A percentile compares a stretch with the other conserved stretches of the same genome.
Evolutionary conservation across 78 protist genomes (phyloP).

Genomic region (Cavenderia fasciculata): DNA sequence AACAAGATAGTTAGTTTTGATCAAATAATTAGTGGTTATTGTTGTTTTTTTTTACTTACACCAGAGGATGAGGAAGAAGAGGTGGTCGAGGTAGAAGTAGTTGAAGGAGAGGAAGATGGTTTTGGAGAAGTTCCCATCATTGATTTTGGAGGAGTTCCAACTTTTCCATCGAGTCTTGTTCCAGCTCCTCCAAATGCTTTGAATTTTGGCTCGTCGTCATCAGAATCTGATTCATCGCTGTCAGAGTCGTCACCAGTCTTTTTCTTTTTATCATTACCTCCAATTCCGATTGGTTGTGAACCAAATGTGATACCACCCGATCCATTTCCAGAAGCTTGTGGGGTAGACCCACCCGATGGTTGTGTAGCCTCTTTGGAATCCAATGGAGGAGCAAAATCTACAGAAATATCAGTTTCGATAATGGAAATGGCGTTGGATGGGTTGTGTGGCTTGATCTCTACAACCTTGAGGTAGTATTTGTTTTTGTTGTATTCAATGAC

Average conservation of each 20-base stretch:
- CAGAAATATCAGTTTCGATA: constrained; percentile 91
- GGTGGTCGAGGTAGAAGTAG: neutral
- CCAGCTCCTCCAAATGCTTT: constrained; percentile 63
- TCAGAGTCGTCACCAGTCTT: neutral
- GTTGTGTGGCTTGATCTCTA: constrained; percentile 78
- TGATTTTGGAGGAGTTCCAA: constrained; percentile 34
- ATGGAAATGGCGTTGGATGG: constrained; percentile 83
- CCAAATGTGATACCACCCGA: constrained; percentile 69
- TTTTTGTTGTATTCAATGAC: constrained; percentile 79
- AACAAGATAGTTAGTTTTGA: neutral
- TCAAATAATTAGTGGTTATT: neutral
- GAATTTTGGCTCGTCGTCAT: constrained; percentile 63
- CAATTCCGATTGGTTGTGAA: constrained; percentile 20
- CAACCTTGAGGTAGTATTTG: constrained; percentile 71
- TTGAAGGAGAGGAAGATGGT: neutral
- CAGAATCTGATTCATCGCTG: constrained; percentile 15
- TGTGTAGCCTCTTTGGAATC: constrained; percentile 53
- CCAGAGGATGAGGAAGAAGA: neutral
- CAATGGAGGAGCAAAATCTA: constrained; percentile 92
- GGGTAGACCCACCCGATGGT: too few relatives aligned
- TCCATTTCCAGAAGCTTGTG: constrained; percentile 16
- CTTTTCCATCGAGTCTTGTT: constrained; percentile 56
- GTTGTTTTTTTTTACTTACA: neutral
- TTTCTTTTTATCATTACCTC: too few relatives aligned
- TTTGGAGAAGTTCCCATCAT: constrained; percentile 33